Percentiles rank a stretch among this genome's conserved stretches.
Conservation (phyloP, 495 filamentous ascomycete species). For the Cenococcum geophilum region DNA sequence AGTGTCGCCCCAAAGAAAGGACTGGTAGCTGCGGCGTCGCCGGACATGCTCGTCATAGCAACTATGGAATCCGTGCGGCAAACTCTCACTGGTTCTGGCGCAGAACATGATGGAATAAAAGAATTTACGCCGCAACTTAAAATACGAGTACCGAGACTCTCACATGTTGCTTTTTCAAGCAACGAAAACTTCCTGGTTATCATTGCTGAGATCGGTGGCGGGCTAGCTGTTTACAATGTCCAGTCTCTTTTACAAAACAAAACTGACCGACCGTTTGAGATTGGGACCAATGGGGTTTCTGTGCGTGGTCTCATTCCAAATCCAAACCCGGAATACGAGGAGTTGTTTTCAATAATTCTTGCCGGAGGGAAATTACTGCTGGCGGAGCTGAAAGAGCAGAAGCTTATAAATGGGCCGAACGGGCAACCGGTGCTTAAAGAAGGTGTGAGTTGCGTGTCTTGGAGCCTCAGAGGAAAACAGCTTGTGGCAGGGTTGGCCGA, state of each 20-base stretch:
- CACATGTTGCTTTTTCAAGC: conserved; percentile 82
- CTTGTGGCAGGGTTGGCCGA: conserved; percentile 81
- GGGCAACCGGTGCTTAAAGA: conserved; percentile 49
- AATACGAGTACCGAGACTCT: conserved; percentile 67
- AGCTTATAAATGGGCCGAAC: conserved; percentile 47
- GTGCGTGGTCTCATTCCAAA: conserved; percentile 77
- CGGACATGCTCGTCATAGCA: conserved; percentile 68
- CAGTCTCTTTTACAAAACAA: conserved; percentile 56
- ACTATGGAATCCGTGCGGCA: conserved; percentile 72
- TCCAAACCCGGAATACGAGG: conserved; percentile 57
- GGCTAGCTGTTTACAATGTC: conserved; percentile 76
- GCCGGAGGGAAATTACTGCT: conserved; percentile 72
- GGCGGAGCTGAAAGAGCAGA: conserved; percentile 66
- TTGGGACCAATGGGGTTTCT: conserved; percentile 66
- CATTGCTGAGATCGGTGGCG: conserved; percentile 73
- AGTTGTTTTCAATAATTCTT: conserved; percentile 73
- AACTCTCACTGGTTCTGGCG: conserved; percentile 52
- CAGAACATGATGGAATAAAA: conserved; percentile 51
- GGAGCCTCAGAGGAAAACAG: conserved; percentile 91
- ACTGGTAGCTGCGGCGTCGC: conserved; percentile 79
- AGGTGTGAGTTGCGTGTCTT: conserved; percentile 77
- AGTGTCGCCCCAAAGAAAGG: conserved; percentile 75
- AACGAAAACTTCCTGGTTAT: conserved; percentile 79
- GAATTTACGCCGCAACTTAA: conserved; percentile 67
- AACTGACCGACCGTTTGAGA: conserved; percentile 61